Percentiles rank a stretch among this genome's conserved stretches.
These are phyloP conservation scores for Coemansia sp. DNA, from an alignment of 192 early-diverging fungal genomes.

Conservation along the genomic window DNA sequence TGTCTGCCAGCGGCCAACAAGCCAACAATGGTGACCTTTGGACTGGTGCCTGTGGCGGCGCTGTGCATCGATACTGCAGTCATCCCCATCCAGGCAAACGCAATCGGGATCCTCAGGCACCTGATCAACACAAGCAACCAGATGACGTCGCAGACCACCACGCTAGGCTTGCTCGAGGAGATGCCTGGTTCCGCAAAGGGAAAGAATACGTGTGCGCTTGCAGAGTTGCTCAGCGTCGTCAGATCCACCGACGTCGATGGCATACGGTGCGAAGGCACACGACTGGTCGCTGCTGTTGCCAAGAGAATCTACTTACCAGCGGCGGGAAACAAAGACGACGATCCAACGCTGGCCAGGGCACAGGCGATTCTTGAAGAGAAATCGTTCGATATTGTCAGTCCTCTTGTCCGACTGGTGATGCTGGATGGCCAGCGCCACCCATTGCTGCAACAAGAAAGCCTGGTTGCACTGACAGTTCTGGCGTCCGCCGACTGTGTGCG, in stretches of 20 bases:
- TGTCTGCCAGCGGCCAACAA: conserved; percentile 54
- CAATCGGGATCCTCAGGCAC: conserved; percentile 45
- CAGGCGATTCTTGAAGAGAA: background rate
- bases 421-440: conserved; percentile 47
- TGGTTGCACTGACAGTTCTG: conserved; percentile 46
- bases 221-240: conserved; percentile 20
- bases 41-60: conserved; percentile 17
- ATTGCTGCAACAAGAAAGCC: conserved; percentile 46
- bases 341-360: background rate
- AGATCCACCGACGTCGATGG: conserved; percentile 39
- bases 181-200: background rate
- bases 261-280: conserved; percentile 52
- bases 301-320: conserved; percentile 22
- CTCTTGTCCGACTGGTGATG: conserved; percentile 32
- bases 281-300: conserved; percentile 30
- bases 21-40: conserved; percentile 17
- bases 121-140: conserved; percentile 12
- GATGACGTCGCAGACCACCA: background rate
- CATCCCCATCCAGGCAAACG: conserved; percentile 47
- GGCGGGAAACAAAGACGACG: background rate
- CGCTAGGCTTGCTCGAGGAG: conserved; percentile 10
- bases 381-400: conserved; percentile 26
- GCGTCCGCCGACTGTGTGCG: conserved; percentile 8
- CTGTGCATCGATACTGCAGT: conserved; percentile 34
- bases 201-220: conserved; percentile 14